Evolutionary conservation across 2,329 filamentous ascomycete genomes (phyloP).

Genomic region (Colletotrichum simmondsii): DNA sequence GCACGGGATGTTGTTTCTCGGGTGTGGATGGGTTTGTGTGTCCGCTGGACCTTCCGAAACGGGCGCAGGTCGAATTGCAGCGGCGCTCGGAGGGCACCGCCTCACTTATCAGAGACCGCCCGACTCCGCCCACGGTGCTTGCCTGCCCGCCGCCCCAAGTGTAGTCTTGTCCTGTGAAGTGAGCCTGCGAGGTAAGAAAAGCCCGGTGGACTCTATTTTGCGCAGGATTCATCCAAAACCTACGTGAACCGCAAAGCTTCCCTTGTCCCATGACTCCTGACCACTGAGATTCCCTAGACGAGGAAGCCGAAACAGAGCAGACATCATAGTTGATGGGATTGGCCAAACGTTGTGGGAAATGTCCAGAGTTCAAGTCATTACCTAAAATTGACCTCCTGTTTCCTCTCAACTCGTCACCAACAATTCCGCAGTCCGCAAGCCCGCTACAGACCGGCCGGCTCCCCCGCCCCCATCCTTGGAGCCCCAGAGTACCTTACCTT

Average conservation of each 20-base stretch:
- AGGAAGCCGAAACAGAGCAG: slow-evolving; percentile 12
- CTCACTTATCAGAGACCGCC: slow-evolving; percentile 18
- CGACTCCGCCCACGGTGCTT: background rate
- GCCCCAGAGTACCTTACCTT: slow-evolving; percentile 18
- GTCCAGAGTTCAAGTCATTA: background rate
- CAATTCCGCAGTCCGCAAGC: background rate
- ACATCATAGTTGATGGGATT: slow-evolving; percentile 8
- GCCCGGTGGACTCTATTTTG: background rate
- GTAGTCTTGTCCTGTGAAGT: background rate
- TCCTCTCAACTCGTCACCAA: background rate
- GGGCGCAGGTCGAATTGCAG: slow-evolving; percentile 5
- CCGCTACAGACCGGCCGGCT: slow-evolving; percentile 2
- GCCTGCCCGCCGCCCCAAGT: background rate
- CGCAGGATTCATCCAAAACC: slow-evolving; percentile 2
- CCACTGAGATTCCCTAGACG: background rate
- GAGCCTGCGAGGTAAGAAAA: background rate
- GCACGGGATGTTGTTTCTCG: slow-evolving; percentile 12
- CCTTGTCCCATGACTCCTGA: slow-evolving; percentile 2
- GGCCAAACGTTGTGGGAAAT: background rate
- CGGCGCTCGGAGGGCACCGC: slow-evolving; percentile 24
- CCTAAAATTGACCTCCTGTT: background rate
- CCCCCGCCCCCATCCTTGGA: slow-evolving; percentile 13
- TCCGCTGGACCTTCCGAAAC: slow-evolving; percentile 28
- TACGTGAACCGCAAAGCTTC: background rate
- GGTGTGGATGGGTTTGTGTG: background rate